Evolutionary conservation across 345 rosid species (phyloP).

Genomic region (Cardiospermum halicacabum): DNA sequence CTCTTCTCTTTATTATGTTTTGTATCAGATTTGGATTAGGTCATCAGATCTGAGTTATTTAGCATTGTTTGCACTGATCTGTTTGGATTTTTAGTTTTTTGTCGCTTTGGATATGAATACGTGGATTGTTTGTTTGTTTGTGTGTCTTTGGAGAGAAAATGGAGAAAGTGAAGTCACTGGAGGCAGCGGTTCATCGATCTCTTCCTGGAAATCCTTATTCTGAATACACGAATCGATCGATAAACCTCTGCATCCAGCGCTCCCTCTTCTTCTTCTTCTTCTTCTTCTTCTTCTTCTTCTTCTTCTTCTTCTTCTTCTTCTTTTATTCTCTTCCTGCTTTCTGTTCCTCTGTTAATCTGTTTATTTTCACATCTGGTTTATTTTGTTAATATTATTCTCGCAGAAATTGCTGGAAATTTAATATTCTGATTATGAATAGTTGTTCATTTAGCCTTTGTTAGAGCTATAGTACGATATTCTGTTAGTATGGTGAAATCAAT

Average conservation of each 20-base stretch:
- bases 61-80: not conserved
- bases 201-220: conserved; percentile 52
- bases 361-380: not conserved
- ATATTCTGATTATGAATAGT: not conserved
- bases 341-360: not conserved
- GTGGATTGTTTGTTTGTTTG: not conserved
- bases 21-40: not conserved
- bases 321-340: not conserved
- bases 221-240: conserved; percentile 84
- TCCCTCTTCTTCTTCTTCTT: conserved; percentile 16
- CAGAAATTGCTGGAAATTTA: not conserved
- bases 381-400: conserved; percentile 10
- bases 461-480: not conserved
- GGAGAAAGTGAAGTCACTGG: conserved; percentile 56
- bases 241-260: conserved; percentile 99
- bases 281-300: not conserved
- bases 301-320: not conserved
- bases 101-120: not conserved
- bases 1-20: not conserved
- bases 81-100: not conserved
- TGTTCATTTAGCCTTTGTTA: not conserved
- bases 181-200: conserved; percentile 99
- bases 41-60: conserved; percentile 25
- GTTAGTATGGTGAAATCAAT: not conserved
- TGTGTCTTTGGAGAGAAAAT: not conserved